Evolutionary conservation across 768 basidiomycete genomes (phyloP).

Genomic region (Suillus paluster): DNA sequence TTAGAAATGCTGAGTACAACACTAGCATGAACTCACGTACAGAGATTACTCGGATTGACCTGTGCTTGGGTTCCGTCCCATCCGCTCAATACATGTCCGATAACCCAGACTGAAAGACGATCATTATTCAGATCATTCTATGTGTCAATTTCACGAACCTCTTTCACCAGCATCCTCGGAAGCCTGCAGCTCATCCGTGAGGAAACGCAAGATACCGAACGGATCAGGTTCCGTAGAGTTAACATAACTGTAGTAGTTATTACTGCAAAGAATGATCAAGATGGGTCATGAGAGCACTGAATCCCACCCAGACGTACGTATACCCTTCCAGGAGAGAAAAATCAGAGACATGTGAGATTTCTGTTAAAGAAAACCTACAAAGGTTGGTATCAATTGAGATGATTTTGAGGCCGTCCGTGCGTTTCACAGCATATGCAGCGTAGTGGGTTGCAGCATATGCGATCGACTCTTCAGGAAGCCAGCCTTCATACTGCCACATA

Average conservation of each 20-base stretch:
- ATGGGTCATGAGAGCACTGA: neutral
- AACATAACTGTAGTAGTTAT: conserved; percentile 54
- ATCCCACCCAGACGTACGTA: conserved; percentile 24
- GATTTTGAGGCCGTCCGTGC: conserved; percentile 48
- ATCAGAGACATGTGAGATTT: neutral
- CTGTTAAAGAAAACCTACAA: conserved; percentile 36
- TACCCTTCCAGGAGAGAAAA: conserved; percentile 31
- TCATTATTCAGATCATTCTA: neutral
- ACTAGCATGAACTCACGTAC: conserved; percentile 29
- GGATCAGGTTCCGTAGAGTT: conserved; percentile 49
- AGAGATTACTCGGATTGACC: conserved; percentile 48
- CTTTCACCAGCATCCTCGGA: conserved; percentile 53
- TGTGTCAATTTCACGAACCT: conserved; percentile 29
- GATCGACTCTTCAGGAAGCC: conserved; percentile 44
- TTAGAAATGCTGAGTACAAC: neutral
- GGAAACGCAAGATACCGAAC: conserved; percentile 53
- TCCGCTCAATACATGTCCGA: conserved; percentile 54
- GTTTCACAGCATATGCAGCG: conserved; percentile 48
- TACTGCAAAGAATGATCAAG: conserved; percentile 19
- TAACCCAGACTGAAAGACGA: conserved; percentile 44
- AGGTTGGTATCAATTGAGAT: conserved; percentile 57
- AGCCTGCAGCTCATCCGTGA: conserved; percentile 57
- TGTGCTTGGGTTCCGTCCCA: conserved; percentile 49
- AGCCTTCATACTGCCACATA: conserved; percentile 51
- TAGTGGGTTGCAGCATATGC: conserved; percentile 50